phyloP scores from a whole-genome alignment of 208 protist genomes.

The Lotmaria passim region DNA sequence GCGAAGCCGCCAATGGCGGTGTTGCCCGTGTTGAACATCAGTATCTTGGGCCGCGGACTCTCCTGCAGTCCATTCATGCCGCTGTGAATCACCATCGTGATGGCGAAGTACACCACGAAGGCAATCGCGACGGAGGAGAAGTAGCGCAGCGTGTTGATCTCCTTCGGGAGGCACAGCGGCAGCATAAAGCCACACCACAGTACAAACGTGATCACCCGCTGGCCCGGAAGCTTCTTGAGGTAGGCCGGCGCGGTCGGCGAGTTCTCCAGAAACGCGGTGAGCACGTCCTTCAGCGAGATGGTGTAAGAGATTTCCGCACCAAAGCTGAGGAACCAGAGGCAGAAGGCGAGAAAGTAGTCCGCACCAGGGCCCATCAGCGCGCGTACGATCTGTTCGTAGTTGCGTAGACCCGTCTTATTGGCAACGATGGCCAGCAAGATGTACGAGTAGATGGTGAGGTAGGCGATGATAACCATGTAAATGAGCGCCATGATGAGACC shows the following conservation, averaged over 20 bases:
- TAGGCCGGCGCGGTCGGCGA: slow-evolving; percentile 33
- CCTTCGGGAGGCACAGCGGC: slow-evolving; percentile 76
- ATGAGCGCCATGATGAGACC: slow-evolving; percentile 51
- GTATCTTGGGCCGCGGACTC: slow-evolving; percentile 42
- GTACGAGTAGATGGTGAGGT: slow-evolving; percentile 67
- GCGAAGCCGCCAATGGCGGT: slow-evolving; percentile 58
- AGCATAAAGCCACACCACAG: slow-evolving; percentile 78
- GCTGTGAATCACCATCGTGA: slow-evolving; percentile 67
- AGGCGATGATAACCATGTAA: slow-evolving; percentile 36
- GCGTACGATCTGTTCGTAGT: slow-evolving; percentile 55
- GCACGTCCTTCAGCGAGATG: slow-evolving; percentile 70
- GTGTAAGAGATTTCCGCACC: slow-evolving; percentile 76
- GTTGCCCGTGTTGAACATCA: slow-evolving; percentile 56
- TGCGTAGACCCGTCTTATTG: slow-evolving; percentile 42
- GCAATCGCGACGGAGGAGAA: slow-evolving; percentile 61
- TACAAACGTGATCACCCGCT: slow-evolving; percentile 53
- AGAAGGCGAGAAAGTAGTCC: slow-evolving; percentile 62
- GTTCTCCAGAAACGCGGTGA: slow-evolving; percentile 56
- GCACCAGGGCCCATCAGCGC: slow-evolving; percentile 47
- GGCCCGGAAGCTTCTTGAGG: slow-evolving; percentile 28
- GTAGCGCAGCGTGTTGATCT: slow-evolving; percentile 85
- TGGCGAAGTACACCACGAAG: slow-evolving; percentile 77
- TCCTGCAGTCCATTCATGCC: slow-evolving; percentile 39
- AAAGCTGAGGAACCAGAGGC: slow-evolving; percentile 61
- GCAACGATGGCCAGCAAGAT: slow-evolving; percentile 43